A percentile compares a stretch with the other conserved stretches of the same genome.
These are phyloP conservation scores for Cordyceps tenuipes DNA, from an alignment of 2,329 filamentous ascomycete species.

Conservation along the genomic window DNA sequence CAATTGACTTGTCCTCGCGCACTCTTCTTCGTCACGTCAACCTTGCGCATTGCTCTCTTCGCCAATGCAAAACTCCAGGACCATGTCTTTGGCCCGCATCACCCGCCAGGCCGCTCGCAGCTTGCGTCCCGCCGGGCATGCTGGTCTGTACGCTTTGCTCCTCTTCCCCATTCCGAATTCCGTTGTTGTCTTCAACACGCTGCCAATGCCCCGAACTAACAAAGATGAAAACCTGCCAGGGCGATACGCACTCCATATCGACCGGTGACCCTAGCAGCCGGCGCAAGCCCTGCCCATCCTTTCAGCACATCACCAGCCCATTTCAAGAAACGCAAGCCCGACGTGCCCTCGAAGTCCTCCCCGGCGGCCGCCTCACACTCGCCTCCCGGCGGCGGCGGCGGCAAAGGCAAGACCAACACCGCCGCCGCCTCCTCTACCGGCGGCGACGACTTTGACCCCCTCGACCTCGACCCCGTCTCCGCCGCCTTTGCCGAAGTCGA, in stretches of 20 bases:
- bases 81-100: background rate
- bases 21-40: background rate
- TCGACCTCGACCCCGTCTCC: constrained; percentile 41
- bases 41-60: background rate
- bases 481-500: constrained; percentile 34
- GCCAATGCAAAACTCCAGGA: background rate
- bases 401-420: constrained; percentile 10
- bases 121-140: background rate
- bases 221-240: background rate
- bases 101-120: background rate
- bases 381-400: constrained; percentile 1
- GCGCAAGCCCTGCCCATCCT: constrained; percentile 15
- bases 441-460: constrained; percentile 31
- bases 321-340: constrained; percentile 31
- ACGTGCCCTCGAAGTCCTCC: constrained; percentile 15
- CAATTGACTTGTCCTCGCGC: background rate
- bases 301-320: constrained; percentile 24
- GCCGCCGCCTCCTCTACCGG: background rate
- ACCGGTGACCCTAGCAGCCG: background rate
- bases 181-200: too few species aligned
- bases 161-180: background rate
- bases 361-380: constrained; percentile 11
- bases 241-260: background rate
- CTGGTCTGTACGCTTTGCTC: background rate
- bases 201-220: background rate